A percentile compares a stretch with the other conserved stretches of the same genome.
Evolutionary conservation across 768 basidiomycete species (phyloP).

Genomic region (Trametopsis cervina): DNA sequence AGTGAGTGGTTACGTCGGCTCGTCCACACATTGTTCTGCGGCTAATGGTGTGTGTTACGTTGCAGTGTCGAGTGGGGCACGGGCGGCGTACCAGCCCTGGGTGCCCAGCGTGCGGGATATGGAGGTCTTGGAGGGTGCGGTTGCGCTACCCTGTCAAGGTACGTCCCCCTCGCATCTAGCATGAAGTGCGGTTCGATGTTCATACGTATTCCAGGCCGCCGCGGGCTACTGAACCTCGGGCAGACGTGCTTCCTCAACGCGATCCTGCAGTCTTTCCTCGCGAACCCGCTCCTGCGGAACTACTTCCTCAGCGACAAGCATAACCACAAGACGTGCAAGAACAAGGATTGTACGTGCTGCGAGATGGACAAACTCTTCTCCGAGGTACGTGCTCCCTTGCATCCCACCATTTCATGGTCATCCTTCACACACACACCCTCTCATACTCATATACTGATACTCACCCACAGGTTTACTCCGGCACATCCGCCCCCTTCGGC

Average conservation of each 20-base stretch:
- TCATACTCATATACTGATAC: not conserved
- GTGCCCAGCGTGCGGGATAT: constrained; percentile 34
- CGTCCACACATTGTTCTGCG: too few relatives aligned
- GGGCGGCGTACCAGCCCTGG: constrained; percentile 49
- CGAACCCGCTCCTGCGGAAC: constrained; percentile 84
- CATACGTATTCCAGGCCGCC: constrained; percentile 45
- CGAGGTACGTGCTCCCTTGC: constrained; percentile 41
- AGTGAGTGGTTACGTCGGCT: too few relatives aligned
- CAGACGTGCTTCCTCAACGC: constrained; percentile 95
- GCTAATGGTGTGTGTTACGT: too few relatives aligned
- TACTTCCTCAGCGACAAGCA: constrained; percentile 91
- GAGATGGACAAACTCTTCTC: constrained; percentile 87
- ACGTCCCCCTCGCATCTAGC: constrained; percentile 10
- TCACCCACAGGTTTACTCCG: constrained; percentile 32
- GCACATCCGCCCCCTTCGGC: constrained; percentile 57
- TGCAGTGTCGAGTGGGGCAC: constrained; percentile 31
- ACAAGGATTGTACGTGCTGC: constrained; percentile 75
- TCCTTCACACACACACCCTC: not conserved
- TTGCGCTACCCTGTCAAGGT: constrained; percentile 71
- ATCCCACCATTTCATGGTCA: not conserved
- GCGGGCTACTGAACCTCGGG: constrained; percentile 82
- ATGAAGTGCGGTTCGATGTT: not conserved
- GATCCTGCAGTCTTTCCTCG: constrained; percentile 81
- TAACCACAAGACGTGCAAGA: constrained; percentile 66
- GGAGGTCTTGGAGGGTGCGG: constrained; percentile 40